Evolutionary conservation across 2,329 filamentous ascomycete genomes (phyloP).

Genomic region (Aspergillus novofumigatus): DNA sequence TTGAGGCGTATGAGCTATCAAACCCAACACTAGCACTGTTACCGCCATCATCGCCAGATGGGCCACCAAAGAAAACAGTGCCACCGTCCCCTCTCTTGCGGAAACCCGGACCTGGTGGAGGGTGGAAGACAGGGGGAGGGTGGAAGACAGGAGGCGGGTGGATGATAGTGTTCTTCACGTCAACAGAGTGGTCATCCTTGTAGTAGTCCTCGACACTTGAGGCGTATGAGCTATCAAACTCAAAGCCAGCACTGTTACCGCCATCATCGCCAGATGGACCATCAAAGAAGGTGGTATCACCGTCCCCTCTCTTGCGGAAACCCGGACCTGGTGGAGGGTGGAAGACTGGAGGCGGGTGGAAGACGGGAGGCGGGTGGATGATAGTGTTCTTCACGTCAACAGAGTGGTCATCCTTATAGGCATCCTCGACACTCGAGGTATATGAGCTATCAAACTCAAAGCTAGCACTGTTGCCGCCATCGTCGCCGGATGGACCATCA

Average conservation of each 20-base stretch:
- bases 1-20: constrained; percentile 4
- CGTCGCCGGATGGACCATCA: constrained; percentile 16
- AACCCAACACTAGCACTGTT: constrained; percentile 5
- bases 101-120: too few relatives aligned
- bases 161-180: too few relatives aligned
- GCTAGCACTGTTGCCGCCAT: constrained; percentile 11
- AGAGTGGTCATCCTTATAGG: constrained; percentile 22
- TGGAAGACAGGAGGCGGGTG: too few relatives aligned
- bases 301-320: background rate
- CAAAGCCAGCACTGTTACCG: too few relatives aligned
- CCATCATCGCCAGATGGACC: too few relatives aligned
- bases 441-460: constrained; percentile 8
- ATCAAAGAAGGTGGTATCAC: too few relatives aligned
- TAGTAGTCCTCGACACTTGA: too few relatives aligned
- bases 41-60: constrained; percentile 17
- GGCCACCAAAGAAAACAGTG: constrained; percentile 6
- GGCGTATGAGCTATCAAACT: too few relatives aligned
- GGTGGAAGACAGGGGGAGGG: too few relatives aligned
- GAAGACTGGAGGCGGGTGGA: too few relatives aligned
- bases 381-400: constrained; percentile 11
- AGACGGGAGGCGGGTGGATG: constrained; percentile 5
- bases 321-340: background rate
- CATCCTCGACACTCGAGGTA: constrained; percentile 10
- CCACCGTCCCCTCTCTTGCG: too few relatives aligned
- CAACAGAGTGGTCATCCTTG: too few relatives aligned